Conservation (phyloP, 2,329 filamentous ascomycete genomes). For the Colletotrichum filicis region DNA sequence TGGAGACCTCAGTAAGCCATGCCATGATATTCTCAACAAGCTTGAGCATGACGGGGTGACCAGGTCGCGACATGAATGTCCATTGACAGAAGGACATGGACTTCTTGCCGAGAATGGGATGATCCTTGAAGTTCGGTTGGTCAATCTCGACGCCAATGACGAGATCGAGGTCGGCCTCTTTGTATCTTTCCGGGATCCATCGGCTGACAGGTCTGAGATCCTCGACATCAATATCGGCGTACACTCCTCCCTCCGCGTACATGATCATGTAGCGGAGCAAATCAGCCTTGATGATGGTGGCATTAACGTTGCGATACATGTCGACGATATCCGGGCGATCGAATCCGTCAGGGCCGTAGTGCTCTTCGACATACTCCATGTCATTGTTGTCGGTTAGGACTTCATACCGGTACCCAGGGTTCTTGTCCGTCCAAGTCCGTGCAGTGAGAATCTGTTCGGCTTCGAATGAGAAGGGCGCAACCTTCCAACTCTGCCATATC, state of each 20-base stretch:
- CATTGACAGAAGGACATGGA: conserved; percentile 79
- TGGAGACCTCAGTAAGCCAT: conserved; percentile 71
- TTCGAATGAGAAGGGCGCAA: conserved; percentile 74
- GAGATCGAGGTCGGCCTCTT: conserved; percentile 74
- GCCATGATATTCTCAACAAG: conserved; percentile 75
- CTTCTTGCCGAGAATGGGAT: conserved; percentile 75
- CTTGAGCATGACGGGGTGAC: conserved; percentile 73
- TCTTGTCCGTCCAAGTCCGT: conserved; percentile 73
- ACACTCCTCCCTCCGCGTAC: conserved; percentile 83
- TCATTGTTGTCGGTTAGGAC: conserved; percentile 77
- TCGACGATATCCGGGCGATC: conserved; percentile 75
- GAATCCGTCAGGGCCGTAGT: conserved; percentile 73
- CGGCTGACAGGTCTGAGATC: conserved; percentile 47
- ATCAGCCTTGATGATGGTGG: conserved; percentile 74
- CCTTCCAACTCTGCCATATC: conserved; percentile 84
- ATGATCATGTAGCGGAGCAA: conserved; percentile 78
- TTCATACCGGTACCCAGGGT: conserved; percentile 74
- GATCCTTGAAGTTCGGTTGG: conserved; percentile 71
- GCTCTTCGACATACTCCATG: conserved; percentile 73
- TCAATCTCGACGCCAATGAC: conserved; percentile 79
- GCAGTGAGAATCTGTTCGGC: conserved; percentile 70
- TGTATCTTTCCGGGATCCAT: conserved; percentile 61
- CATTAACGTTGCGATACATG: conserved; percentile 68
- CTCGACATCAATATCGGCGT: conserved; percentile 62
- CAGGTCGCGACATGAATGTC: conserved; percentile 78